phyloP scores from a whole-genome alignment of 495 filamentous ascomycete species.

The Penicillium turbatum region DNA sequence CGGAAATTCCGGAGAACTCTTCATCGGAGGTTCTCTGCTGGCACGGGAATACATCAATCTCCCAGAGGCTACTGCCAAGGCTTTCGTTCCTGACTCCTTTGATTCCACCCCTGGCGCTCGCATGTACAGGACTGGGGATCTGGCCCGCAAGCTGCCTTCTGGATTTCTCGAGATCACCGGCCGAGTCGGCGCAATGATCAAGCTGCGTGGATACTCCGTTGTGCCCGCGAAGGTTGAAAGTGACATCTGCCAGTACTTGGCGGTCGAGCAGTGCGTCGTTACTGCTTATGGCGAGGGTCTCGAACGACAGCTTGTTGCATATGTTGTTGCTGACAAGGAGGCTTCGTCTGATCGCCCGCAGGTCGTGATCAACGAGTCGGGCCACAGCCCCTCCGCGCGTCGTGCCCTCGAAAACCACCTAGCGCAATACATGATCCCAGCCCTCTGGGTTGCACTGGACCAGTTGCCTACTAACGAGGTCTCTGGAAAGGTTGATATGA shows the following conservation, averaged over 20 bases:
- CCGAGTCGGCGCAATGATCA: constrained; percentile 73
- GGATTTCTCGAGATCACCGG: constrained; percentile 79
- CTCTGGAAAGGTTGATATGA: constrained; percentile 64
- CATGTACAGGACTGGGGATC: constrained; percentile 84
- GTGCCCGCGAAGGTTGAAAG: constrained; percentile 76
- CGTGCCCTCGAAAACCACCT: constrained; percentile 51
- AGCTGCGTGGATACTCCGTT: constrained; percentile 73
- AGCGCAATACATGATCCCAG: constrained; percentile 70
- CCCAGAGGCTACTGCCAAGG: constrained; percentile 65
- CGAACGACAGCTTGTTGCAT: constrained; percentile 62
- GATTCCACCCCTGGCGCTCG: constrained; percentile 44
- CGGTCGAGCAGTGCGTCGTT: constrained; percentile 56
- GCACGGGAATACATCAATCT: constrained; percentile 81
- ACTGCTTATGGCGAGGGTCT: constrained; percentile 61
- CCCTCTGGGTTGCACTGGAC: constrained; percentile 59
- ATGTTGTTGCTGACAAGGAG: constrained; percentile 57
- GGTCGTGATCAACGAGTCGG: constrained; percentile 54
- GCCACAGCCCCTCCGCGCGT: constrained; percentile 55
- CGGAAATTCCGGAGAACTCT: constrained; percentile 75
- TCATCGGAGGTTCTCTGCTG: constrained; percentile 72
- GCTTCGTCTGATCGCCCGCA: constrained; percentile 45
- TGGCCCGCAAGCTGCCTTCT: constrained; percentile 60
- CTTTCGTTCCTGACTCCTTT: constrained; percentile 64
- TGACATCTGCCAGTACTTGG: constrained; percentile 55
- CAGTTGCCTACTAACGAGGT: constrained; percentile 61